These are phyloP conservation scores for Ceratocystis alfenasii DNA, from an alignment of 2,329 filamentous ascomycete genomes.

Conservation along the genomic window DNA sequence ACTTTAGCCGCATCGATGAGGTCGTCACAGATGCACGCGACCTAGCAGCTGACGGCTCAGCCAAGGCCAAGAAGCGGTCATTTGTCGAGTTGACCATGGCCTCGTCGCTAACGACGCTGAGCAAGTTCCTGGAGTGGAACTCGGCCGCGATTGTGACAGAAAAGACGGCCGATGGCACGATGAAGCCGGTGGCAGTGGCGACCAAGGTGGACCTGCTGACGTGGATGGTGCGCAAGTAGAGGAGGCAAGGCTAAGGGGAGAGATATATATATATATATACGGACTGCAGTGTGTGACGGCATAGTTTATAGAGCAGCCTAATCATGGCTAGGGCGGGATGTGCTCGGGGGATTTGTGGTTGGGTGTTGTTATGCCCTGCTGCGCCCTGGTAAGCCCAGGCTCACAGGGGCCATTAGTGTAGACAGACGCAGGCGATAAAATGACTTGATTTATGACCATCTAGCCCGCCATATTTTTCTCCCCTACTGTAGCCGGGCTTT, in stretches of 20 bases:
- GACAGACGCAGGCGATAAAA: too few species aligned
- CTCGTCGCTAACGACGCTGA: slow-evolving; percentile 70
- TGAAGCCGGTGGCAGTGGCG: slow-evolving; percentile 74
- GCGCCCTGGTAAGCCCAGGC: too few species aligned
- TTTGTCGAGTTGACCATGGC: slow-evolving; percentile 93
- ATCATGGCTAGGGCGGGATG: too few species aligned
- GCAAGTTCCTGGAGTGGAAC: slow-evolving; percentile 97
- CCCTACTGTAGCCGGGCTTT: too few species aligned
- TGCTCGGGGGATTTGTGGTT: too few species aligned
- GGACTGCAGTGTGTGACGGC: not conserved
- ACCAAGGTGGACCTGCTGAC: slow-evolving; percentile 93
- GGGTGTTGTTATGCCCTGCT: too few species aligned
- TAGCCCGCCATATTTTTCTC: too few species aligned
- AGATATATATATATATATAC: not conserved
- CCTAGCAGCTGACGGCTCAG: slow-evolving; percentile 35
- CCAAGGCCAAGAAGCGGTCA: slow-evolving; percentile 43
- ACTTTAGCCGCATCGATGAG: slow-evolving; percentile 78
- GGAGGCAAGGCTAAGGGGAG: not conserved
- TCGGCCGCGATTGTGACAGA: slow-evolving; percentile 91
- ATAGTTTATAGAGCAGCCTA: not conserved
- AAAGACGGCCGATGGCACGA: slow-evolving; percentile 41
- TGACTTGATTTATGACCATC: too few species aligned
- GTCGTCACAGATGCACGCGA: slow-evolving; percentile 78
- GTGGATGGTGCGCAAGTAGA: slow-evolving; percentile 62
- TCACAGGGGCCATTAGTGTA: too few species aligned